phyloP scores from a whole-genome alignment of 768 basidiomycete species.

The Lentinula lateritia region DNA sequence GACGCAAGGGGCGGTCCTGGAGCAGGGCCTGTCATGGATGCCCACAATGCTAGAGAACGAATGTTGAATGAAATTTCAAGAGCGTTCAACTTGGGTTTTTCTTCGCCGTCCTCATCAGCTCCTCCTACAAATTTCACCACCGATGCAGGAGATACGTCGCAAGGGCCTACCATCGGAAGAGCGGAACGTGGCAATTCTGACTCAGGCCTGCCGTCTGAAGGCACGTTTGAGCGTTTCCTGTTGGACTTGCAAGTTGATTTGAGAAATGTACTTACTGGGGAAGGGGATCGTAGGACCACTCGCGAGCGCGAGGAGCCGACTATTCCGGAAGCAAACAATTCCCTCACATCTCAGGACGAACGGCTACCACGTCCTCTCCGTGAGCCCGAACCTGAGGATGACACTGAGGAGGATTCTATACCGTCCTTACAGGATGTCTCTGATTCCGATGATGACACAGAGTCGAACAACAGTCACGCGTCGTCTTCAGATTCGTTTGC shows the following conservation, averaged over 20 bases:
- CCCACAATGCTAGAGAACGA: conserved; percentile 51
- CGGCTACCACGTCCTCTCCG: conserved; percentile 1
- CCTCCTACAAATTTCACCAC: background rate
- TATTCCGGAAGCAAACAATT: background rate
- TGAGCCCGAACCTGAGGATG: conserved; percentile 5
- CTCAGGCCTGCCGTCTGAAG: conserved; percentile 39
- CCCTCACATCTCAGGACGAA: no score
- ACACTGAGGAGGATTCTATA: conserved; percentile 13
- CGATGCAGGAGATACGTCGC: background rate
- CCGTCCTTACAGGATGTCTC: conserved; percentile 28
- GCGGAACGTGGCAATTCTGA: background rate
- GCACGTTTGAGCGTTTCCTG: conserved; percentile 78
- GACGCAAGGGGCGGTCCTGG: background rate
- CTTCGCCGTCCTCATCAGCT: conserved; percentile 20
- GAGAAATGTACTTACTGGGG: conserved; percentile 46
- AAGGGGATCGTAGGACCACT: background rate
- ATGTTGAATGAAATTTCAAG: conserved; percentile 81
- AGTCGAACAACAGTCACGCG: conserved; percentile 17
- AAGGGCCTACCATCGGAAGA: background rate
- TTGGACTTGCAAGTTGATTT: conserved; percentile 74
- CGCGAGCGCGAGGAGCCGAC: conserved; percentile 16
- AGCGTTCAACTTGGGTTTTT: conserved; percentile 71
- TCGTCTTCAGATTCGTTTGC: conserved; percentile 8
- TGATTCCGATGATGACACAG: conserved; percentile 24
- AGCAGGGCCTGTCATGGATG: background rate